Conservation (phyloP, 2,329 filamentous ascomycete genomes). For the Nothomitra cinnamomea region DNA sequence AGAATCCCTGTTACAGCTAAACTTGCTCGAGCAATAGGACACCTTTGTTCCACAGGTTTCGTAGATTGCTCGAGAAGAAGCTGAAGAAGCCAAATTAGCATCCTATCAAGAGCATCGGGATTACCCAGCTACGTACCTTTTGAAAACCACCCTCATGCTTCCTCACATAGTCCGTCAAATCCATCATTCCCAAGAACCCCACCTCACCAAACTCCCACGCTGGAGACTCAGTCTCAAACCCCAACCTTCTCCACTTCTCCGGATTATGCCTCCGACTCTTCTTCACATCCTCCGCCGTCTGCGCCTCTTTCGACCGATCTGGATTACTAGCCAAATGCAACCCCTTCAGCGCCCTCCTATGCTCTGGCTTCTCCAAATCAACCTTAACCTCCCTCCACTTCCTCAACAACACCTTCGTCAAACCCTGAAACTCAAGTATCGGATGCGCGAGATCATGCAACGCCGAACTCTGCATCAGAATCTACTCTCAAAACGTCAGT, state of each 20-base stretch:
- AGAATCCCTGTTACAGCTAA: constrained; percentile 73
- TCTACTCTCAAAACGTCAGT: constrained; percentile 23
- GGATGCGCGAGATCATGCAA: constrained; percentile 82
- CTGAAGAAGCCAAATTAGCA: constrained; percentile 10
- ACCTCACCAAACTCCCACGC: constrained; percentile 68
- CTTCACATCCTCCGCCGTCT: constrained; percentile 27
- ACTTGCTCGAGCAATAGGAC: constrained; percentile 74
- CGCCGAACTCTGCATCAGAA: constrained; percentile 84
- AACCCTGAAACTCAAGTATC: constrained; percentile 76
- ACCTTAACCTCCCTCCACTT: constrained; percentile 80
- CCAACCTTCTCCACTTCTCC: constrained; percentile 82
- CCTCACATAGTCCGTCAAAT: constrained; percentile 80
- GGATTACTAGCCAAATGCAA: constrained; percentile 70
- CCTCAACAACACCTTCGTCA: constrained; percentile 73
- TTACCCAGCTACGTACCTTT: constrained; percentile 38
- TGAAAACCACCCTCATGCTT: constrained; percentile 88
- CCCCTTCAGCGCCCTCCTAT: constrained; percentile 70
- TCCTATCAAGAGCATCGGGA: not conserved
- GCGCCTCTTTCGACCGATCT: constrained; percentile 22
- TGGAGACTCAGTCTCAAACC: constrained; percentile 82
- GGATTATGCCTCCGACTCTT: constrained; percentile 61
- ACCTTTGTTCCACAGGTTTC: constrained; percentile 52
- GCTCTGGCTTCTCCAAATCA: constrained; percentile 74
- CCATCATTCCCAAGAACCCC: constrained; percentile 93
- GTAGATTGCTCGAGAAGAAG: constrained; percentile 67